phyloP scores from a whole-genome alignment of 2,329 filamentous ascomycete species.

The Cyclaneusma minus region DNA sequence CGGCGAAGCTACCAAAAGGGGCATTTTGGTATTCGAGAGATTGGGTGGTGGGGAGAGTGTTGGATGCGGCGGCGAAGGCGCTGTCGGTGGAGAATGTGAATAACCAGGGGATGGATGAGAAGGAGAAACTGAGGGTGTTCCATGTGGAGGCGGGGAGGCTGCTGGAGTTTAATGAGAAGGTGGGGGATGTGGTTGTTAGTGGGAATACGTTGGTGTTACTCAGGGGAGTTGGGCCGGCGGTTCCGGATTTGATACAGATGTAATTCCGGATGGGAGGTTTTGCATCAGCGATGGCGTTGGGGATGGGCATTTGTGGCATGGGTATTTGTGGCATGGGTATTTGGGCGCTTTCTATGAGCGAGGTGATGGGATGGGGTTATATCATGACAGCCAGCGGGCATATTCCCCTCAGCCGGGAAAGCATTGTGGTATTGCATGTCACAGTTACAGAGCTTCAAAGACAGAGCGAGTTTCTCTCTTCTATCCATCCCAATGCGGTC shows the following conservation, averaged over 20 bases:
- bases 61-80: constrained; percentile 63
- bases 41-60: constrained; percentile 75
- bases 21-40: constrained; percentile 70
- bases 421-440: too few species aligned
- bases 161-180: constrained; percentile 76
- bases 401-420: too few species aligned
- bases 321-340: too few species aligned
- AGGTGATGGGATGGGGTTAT: too few species aligned
- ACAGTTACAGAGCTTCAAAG: too few species aligned
- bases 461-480: too few species aligned
- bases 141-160: constrained; percentile 82
- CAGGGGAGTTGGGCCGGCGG: constrained; percentile 66
- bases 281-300: constrained; percentile 1
- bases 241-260: constrained; percentile 52
- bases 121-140: constrained; percentile 72
- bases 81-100: constrained; percentile 75
- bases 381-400: too few species aligned
- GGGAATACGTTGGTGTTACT: constrained; percentile 86
- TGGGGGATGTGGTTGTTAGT: constrained; percentile 55
- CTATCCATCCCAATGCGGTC: too few species aligned
- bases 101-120: constrained; percentile 60
- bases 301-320: too few species aligned
- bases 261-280: constrained; percentile 11
- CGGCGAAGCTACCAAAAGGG: constrained; percentile 66
- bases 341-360: too few species aligned